Percentiles rank a stretch among this genome's conserved stretches.
Conservation (phyloP, 2,329 filamentous ascomycete species). For the Fusarium verrucosum region DNA sequence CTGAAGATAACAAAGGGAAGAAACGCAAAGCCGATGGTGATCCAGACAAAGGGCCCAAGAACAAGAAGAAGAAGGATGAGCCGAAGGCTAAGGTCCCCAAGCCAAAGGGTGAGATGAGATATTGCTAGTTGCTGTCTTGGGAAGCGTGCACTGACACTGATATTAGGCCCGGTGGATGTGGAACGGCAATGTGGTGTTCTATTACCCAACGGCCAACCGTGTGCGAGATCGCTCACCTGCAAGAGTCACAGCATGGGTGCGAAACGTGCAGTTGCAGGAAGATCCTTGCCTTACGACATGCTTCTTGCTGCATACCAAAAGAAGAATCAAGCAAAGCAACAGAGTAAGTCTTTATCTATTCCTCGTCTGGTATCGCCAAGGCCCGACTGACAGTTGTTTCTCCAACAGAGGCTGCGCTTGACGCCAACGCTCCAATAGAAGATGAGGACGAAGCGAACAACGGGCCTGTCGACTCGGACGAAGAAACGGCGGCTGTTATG, state of each 20-base stretch:
- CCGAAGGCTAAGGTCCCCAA: constrained; percentile 84
- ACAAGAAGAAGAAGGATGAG: constrained; percentile 96
- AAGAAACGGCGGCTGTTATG: constrained; percentile 93
- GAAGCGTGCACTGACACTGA: constrained; percentile 23
- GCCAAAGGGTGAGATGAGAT: constrained; percentile 70
- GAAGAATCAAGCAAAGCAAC: constrained; percentile 98
- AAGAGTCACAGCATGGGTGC: constrained; percentile 97
- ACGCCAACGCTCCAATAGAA: constrained; percentile 89
- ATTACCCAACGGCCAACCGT: constrained; percentile 84
- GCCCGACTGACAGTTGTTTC: constrained; percentile 16
- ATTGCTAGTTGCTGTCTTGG: not conserved
- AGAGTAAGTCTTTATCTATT: constrained; percentile 70
- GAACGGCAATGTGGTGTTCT: constrained; percentile 92
- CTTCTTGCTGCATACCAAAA: constrained; percentile 88
- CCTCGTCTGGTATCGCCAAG: not conserved
- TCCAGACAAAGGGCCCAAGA: constrained; percentile 82
- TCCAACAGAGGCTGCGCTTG: constrained; percentile 79
- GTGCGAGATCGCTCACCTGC: constrained; percentile 88
- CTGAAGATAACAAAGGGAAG: constrained; percentile 74
- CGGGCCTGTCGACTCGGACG: constrained; percentile 89
- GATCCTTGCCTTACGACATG: constrained; percentile 92
- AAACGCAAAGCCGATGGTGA: constrained; percentile 81
- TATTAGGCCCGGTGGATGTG: constrained; percentile 82
- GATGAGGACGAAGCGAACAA: constrained; percentile 84
- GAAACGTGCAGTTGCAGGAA: constrained; percentile 86